These are phyloP conservation scores for Platanthera guangdongensis DNA, from an alignment of 106 monocot species.

Conservation along the genomic window DNA sequence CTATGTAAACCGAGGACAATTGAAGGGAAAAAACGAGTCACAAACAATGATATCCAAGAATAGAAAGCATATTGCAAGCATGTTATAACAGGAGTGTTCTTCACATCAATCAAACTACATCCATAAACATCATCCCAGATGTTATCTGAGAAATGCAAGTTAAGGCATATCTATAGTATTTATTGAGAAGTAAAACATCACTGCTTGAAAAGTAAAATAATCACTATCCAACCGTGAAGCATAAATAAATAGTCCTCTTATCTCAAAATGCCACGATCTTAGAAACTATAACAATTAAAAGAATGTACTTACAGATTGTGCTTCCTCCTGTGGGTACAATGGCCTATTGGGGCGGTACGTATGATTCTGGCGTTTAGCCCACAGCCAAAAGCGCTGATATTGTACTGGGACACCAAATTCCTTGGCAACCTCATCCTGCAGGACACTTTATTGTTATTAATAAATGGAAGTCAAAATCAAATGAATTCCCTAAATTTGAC, in stretches of 20 bases:
- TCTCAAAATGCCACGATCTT: background rate
- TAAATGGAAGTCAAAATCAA: constrained; percentile 11
- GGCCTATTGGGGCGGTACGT: constrained; percentile 97
- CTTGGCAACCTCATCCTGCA: constrained; percentile 93
- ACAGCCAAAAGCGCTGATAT: constrained; percentile 89
- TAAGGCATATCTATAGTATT: background rate
- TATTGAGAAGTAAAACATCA: background rate
- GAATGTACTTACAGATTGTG: constrained; percentile 67
- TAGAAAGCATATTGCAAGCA: background rate
- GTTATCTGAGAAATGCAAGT: background rate
- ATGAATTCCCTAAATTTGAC: background rate
- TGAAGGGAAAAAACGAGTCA: background rate
- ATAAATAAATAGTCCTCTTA: background rate
- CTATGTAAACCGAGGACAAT: background rate
- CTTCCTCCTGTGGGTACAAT: constrained; percentile 73
- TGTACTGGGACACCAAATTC: constrained; percentile 91
- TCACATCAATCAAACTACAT: background rate
- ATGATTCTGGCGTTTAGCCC: constrained; percentile 98
- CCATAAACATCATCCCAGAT: background rate
- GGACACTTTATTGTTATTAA: constrained; percentile 8
- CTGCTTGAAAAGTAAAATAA: background rate
- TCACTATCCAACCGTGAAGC: background rate
- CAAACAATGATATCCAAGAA: background rate
- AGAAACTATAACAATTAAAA: background rate
- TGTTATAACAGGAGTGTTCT: background rate